A percentile compares a stretch with the other conserved stretches of the same genome.
These are phyloP conservation scores for Populus alba DNA, from an alignment of 345 rosid genomes.

Conservation along the genomic window DNA sequence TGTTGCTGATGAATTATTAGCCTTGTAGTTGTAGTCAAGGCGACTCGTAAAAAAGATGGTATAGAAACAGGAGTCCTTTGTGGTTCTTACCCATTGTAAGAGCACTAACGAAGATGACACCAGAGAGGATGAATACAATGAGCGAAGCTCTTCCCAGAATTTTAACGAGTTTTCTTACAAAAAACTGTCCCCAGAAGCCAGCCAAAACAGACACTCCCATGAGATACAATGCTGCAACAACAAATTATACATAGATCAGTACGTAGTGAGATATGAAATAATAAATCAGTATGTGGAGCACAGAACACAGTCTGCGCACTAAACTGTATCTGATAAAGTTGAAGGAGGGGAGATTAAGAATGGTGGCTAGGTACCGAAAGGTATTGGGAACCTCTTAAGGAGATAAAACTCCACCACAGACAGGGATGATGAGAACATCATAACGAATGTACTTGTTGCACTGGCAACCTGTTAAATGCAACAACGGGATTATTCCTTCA, in stretches of 20 bases:
- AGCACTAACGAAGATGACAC: conserved; percentile 80
- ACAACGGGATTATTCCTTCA: background rate
- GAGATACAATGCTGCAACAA: conserved; percentile 60
- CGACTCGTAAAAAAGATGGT: background rate
- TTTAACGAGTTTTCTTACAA: conserved; percentile 56
- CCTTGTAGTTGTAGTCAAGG: background rate
- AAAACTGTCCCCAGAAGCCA: conserved; percentile 88
- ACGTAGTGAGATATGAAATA: background rate
- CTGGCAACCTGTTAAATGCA: conserved; percentile 67
- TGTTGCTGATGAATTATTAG: too few species aligned
- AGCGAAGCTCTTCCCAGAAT: conserved; percentile 61
- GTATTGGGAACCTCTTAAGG: conserved; percentile 91
- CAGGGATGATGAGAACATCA: conserved; percentile 95
- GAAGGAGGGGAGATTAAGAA: background rate
- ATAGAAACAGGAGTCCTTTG: background rate
- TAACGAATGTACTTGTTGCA: conserved; percentile 94
- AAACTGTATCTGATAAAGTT: background rate
- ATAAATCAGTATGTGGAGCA: background rate
- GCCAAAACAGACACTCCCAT: conserved; percentile 62
- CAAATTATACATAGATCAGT: background rate
- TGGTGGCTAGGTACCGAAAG: conserved; percentile 46
- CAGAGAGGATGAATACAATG: conserved; percentile 73
- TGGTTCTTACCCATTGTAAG: conserved; percentile 62
- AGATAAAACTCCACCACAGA: conserved; percentile 94
- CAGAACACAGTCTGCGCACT: background rate